A percentile compares a stretch with the other conserved stretches of the same genome.
phyloP scores from a whole-genome alignment of 352 stramenopile species.

The Elongisporangium prolatum region DNA sequence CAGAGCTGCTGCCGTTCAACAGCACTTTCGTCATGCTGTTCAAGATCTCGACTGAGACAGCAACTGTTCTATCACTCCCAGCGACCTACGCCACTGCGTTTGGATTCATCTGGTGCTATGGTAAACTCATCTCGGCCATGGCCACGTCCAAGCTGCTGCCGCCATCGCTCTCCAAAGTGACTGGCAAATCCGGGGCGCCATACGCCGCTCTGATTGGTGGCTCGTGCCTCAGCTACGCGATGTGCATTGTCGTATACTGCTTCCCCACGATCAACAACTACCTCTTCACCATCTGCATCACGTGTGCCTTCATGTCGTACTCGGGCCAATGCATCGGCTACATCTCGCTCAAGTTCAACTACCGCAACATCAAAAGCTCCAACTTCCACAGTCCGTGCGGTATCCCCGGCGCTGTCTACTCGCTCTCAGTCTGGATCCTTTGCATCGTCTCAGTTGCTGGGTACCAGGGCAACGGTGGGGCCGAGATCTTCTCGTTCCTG shows the following conservation, averaged over 20 bases:
- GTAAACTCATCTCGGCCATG: slow-evolving; percentile 32
- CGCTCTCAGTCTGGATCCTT: slow-evolving; percentile 11
- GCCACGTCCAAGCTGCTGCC: slow-evolving; percentile 23
- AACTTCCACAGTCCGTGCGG: slow-evolving; percentile 15
- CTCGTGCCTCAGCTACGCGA: slow-evolving; percentile 5
- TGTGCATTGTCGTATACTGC: slow-evolving; percentile 12
- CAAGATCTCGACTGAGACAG: slow-evolving; percentile 6
- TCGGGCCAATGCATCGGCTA: slow-evolving; percentile 19
- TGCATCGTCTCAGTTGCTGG: slow-evolving; percentile 4
- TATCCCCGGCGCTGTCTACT: slow-evolving; percentile 11
- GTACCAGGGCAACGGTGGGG: slow-evolving; percentile 9
- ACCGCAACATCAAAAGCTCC: slow-evolving; percentile 15
- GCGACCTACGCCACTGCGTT: slow-evolving; percentile 35
- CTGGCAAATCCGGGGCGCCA: slow-evolving; percentile 1
- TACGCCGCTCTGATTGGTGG: slow-evolving; percentile 7
- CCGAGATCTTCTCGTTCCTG: slow-evolving; percentile 7
- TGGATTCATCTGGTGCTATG: slow-evolving; percentile 40
- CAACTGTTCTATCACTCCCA: slow-evolving; percentile 30
- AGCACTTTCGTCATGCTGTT: slow-evolving; percentile 30
- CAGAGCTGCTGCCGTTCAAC: slow-evolving; percentile 25
- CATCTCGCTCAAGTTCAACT: too few species aligned
- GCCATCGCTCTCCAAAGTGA: slow-evolving; percentile 1
- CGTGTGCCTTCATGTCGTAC: slow-evolving; percentile 21
- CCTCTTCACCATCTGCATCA: slow-evolving; percentile 17
- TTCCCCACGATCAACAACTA: slow-evolving; percentile 3